phyloP scores from a whole-genome alignment of 495 filamentous ascomycete species.

The Xylaria cubensis region DNA sequence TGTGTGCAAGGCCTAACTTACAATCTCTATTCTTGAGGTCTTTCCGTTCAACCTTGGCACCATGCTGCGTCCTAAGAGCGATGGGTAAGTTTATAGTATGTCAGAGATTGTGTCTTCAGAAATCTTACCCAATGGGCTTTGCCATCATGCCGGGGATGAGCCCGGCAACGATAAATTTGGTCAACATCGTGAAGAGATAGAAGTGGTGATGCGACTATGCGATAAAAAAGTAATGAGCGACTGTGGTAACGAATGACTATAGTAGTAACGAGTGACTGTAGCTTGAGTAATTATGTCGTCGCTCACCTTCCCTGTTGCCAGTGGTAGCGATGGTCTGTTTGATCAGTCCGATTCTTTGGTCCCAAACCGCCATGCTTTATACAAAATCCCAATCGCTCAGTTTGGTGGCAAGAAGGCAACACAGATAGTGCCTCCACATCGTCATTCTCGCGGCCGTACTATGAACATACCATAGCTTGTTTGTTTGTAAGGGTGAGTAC shows the following conservation, averaged over 20 bases:
- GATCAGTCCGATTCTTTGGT: neutral
- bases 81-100: neutral
- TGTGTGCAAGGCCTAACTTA: slow-evolving; percentile 6
- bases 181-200: slow-evolving; percentile 23
- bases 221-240: neutral
- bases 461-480: slow-evolving; percentile 4
- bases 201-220: neutral
- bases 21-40: neutral
- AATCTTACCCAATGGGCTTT: slow-evolving; percentile 24
- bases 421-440: neutral
- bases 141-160: slow-evolving; percentile 26
- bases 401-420: neutral
- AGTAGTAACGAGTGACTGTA: neutral
- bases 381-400: neutral
- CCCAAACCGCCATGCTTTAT: slow-evolving; percentile 17
- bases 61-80: neutral
- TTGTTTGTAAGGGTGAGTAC: neutral
- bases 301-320: slow-evolving; percentile 12
- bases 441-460: neutral
- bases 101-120: neutral
- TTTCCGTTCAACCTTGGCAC: neutral
- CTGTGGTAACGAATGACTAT: slow-evolving; percentile 2
- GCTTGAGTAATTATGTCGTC: slow-evolving; percentile 3
- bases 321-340: neutral
- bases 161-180: slow-evolving; percentile 19